A percentile compares a stretch with the other conserved stretches of the same genome.
Evolutionary conservation across 352 stramenopile genomes (phyloP).

Genomic region (Phytopythium ostracodes): DNA sequence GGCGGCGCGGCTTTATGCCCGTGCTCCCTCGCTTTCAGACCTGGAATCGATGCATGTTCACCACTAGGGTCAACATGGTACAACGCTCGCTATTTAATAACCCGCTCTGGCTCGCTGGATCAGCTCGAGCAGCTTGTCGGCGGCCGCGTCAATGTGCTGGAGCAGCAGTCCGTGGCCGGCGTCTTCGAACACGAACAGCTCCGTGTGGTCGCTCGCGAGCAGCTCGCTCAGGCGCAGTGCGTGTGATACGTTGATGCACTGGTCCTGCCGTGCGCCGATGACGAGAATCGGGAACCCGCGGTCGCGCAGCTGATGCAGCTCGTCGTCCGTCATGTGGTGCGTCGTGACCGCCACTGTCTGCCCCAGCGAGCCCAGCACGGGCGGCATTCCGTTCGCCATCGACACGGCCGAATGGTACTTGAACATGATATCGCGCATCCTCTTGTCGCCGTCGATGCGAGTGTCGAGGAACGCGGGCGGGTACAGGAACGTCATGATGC

Average conservation of each 20-base stretch:
- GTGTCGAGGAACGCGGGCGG: conserved; percentile 30
- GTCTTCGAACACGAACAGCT: conserved; percentile 31
- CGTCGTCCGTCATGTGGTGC: conserved; percentile 28
- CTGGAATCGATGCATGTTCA: not conserved
- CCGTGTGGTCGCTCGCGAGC: conserved; percentile 27
- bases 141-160: conserved; percentile 35
- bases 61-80: not conserved
- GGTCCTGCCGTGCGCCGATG: conserved; percentile 24
- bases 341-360: conserved; percentile 23
- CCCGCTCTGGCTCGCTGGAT: not conserved
- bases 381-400: conserved; percentile 11
- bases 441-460: conserved; percentile 21
- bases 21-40: not conserved
- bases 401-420: conserved; percentile 27
- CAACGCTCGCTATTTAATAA: not conserved
- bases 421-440: conserved; percentile 33
- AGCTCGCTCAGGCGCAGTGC: conserved; percentile 20
- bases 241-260: conserved; percentile 26
- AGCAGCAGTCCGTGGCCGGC: conserved; percentile 34
- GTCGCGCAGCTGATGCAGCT: conserved; percentile 29
- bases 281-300: conserved; percentile 37
- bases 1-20: not conserved
- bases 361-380: conserved; percentile 14
- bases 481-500: conserved; percentile 46
- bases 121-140: conserved; percentile 14